Conservation (phyloP, 2,329 filamentous ascomycete genomes). For the Penicillium palitans region DNA sequence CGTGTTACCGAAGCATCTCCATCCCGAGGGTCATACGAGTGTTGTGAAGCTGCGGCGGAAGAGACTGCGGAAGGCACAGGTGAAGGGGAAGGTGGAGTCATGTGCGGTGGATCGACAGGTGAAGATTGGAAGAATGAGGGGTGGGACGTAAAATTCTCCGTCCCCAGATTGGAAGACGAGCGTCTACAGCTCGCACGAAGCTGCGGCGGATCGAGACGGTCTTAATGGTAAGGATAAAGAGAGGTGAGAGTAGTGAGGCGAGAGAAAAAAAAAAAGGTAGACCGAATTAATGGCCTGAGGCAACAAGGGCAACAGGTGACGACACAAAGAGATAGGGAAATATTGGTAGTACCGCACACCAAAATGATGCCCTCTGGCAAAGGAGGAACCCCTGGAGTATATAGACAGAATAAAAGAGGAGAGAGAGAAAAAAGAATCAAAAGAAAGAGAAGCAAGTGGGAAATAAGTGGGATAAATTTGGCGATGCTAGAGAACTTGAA, state of each 20-base stretch:
- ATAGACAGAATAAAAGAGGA: conserved; percentile 4
- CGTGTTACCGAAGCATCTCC: conserved; percentile 46
- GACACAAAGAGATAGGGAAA: conserved; percentile 11
- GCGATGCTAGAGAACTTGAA: conserved; percentile 24
- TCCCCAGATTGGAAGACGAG: conserved; percentile 20
- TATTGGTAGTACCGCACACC: conserved; percentile 3
- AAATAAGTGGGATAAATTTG: conserved; percentile 27
- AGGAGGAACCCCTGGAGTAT: conserved; percentile 6
- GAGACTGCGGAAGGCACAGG: conserved; percentile 48
- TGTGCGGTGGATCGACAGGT: conserved; percentile 36
- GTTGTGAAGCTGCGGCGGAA: conserved; percentile 42
- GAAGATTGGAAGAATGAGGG: conserved; percentile 13
- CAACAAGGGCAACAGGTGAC: conserved; percentile 17
- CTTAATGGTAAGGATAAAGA: conserved; percentile 9
- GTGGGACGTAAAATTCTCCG: conserved; percentile 22
- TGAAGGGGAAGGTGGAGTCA: conserved; percentile 44
- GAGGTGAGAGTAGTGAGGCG: conserved; percentile 11
- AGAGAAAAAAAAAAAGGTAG: conserved; percentile 11
- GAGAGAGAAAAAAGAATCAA: background rate
- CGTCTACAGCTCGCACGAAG: conserved; percentile 8
- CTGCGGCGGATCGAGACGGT: background rate
- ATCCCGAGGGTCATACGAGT: conserved; percentile 41
- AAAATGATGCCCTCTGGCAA: background rate
- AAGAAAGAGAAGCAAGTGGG: conserved; percentile 10
- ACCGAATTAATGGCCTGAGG: conserved; percentile 22